Evolutionary conservation across 2,329 filamentous ascomycete genomes (phyloP), one percentile per base, ranked within the genome.

Genomic region (Exutisphaerella laricina): DNA sequence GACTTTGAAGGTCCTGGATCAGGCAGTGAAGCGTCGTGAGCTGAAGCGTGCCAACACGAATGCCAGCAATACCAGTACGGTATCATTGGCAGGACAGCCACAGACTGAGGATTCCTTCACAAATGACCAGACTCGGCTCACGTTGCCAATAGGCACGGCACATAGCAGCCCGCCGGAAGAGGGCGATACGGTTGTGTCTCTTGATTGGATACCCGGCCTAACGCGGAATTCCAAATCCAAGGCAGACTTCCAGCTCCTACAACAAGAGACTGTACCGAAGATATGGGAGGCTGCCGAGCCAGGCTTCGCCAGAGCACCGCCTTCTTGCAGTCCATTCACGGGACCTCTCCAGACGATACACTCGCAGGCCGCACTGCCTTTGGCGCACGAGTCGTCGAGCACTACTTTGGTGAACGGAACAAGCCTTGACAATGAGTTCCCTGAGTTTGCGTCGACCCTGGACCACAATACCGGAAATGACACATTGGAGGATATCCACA

Each of bases 321-420:
- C 58, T 12, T 54, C 58, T 1, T 55, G 43, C 28, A 60, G 55
- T 33, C 56, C 48, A 2, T 57, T 48, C 45, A 54, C 55, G 10
- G 50, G 35, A 10, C 47, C 53, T 9, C 53, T 59, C 5, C 47
- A 50, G 39, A 55, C 56, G 4, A 59, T 58, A n/a, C 55, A 48
- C 5, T 58, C 54, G 13, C 50, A 58, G 26, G 46, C 50, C 10
- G 25, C 44, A 2, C 43, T 59, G 14, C 45, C 53, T 5, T 20
- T 46, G 12, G 12, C 30, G 21, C 7, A 41, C 12, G 29, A 31
- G 3, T 21, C 20, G 9, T 35, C 33, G 6, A 35, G 33, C 33
- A 21, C 33, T n/a, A 35, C 33, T 6, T 20, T 35, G 17, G 20
- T 35, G n/a, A 14, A 35, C 20, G 20, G 20, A 1, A n/a, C 14